Evolutionary conservation across 192 early-diverging fungal genomes (phyloP), one percentile per base, ranked within the genome.

Genomic region (Coemansia sp.): DNA sequence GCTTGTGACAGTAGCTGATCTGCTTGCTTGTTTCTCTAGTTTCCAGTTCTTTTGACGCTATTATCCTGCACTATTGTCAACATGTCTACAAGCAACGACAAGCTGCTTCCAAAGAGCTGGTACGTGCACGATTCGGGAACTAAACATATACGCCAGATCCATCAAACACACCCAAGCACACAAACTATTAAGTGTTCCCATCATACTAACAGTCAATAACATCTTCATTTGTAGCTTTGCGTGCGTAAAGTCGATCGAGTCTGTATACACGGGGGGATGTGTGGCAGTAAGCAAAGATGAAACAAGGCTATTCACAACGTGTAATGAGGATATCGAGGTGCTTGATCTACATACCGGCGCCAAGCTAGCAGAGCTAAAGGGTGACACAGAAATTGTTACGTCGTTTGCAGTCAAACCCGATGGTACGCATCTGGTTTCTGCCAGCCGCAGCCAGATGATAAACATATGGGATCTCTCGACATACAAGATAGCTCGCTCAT

Each of bases 181-280:
- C 50, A 34, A 7, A 10, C 24, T 49, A 12, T 9, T 12, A 21
- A 49, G 24, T 25, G 47, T 2, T 5, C 25, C 21, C 47, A 0
- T 44, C 18, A 21, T 44, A 44, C 19, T 44, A 21, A n/a, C 43
- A 44, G 17, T 9, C 18, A 5, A 3, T 17, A 0, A 5, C 12
- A 56, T 43, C 25, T 18, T 17, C 34, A 37, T 8, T 11, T 55
- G 42, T 77, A 92, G 91, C 71, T 90, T 87, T 82, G 86, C 87
- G 47, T 81, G 83, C 39, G 79, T 84, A 48, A 82, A 82, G 71
- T 87, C 87, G 13, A 91, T 95, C 66, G 91, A 93, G 70, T 89
- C 91, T 13, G 85, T 95, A 37, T 97, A 93, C 65, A 93, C 92
- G 15, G 94, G 94, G 57, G 94, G 94, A 19, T 86, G 92, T 59